Conservation (phyloP, 2,329 filamentous ascomycete genomes). For the Trichoderma gracile region DNA sequence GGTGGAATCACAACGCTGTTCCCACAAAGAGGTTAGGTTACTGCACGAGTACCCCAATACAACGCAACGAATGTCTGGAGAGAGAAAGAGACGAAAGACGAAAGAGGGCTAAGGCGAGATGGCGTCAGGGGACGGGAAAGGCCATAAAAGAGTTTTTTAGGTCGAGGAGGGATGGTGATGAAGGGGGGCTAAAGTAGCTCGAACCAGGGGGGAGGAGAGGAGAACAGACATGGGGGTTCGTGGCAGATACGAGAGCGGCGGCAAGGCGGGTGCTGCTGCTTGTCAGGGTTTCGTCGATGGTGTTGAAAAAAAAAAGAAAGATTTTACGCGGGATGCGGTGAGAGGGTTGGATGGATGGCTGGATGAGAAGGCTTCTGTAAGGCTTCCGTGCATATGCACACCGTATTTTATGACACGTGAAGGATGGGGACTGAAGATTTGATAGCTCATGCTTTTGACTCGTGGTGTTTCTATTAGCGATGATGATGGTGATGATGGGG, state of each 20-base stretch:
- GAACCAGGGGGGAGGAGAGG: background rate
- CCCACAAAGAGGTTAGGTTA: no score
- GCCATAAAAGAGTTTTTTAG: background rate
- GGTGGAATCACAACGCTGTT: no score
- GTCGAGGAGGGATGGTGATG: background rate
- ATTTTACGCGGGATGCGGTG: no score
- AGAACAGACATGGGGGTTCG: conserved; percentile 2
- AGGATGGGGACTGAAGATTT: background rate
- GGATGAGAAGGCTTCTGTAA: conserved; percentile 20
- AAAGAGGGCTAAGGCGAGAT: conserved; percentile 15
- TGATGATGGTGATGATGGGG: background rate
- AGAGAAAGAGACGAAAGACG: background rate
- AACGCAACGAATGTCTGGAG: background rate
- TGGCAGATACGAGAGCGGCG: conserved; percentile 6
- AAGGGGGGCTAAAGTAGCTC: conserved; percentile 6
- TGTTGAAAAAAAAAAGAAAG: background rate
- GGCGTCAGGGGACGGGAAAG: conserved; percentile 8
- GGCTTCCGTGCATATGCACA: conserved; percentile 21
- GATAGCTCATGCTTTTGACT: background rate
- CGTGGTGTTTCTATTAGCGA: no score
- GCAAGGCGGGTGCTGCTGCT: background rate
- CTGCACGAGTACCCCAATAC: no score
- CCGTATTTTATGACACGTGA: conserved; percentile 18
- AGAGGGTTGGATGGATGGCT: background rate
- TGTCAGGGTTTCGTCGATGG: background rate